Evolutionary conservation across 2,329 filamentous ascomycete genomes (phyloP).

Genomic region (Fusarium sambucinum): DNA sequence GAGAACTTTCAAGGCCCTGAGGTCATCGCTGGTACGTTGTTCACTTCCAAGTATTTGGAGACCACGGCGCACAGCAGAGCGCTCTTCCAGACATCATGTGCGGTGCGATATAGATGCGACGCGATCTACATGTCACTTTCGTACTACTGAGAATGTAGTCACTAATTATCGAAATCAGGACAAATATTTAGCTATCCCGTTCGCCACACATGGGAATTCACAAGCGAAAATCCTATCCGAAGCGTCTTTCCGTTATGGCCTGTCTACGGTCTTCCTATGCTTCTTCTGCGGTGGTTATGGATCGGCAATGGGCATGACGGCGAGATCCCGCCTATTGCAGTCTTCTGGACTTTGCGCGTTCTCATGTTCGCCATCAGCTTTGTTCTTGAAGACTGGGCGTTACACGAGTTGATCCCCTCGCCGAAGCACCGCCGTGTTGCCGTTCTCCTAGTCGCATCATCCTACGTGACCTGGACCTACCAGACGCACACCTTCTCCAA

Average conservation of each 20-base stretch:
- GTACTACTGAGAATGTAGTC: background rate
- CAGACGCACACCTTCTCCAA: conserved; percentile 99
- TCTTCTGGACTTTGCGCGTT: conserved; percentile 89
- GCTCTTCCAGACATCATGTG: background rate
- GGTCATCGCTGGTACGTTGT: conserved; percentile 86
- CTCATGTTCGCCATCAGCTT: conserved; percentile 97
- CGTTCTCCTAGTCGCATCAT: conserved; percentile 88
- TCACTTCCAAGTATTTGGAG: background rate
- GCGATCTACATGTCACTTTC: background rate
- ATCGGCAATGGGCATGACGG: conserved; percentile 82
- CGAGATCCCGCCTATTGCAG: conserved; percentile 82
- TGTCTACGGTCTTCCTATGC: conserved; percentile 93
- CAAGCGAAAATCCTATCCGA: conserved; percentile 85
- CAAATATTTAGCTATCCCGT: conserved; percentile 94
- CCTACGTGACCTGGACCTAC: conserved; percentile 98
- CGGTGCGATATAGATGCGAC: background rate
- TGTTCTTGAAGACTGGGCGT: conserved; percentile 96
- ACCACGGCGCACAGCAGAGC: background rate
- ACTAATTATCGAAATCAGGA: conserved; percentile 64
- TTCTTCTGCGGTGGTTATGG: conserved; percentile 91
- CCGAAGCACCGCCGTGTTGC: conserved; percentile 78
- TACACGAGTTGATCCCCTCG: conserved; percentile 88
- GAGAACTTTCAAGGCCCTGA: conserved; percentile 99
- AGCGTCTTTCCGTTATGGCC: conserved; percentile 98
- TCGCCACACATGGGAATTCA: conserved; percentile 96